Conservation (phyloP, 2,329 filamentous ascomycete species). For the Trichoderma sp. region DNA sequence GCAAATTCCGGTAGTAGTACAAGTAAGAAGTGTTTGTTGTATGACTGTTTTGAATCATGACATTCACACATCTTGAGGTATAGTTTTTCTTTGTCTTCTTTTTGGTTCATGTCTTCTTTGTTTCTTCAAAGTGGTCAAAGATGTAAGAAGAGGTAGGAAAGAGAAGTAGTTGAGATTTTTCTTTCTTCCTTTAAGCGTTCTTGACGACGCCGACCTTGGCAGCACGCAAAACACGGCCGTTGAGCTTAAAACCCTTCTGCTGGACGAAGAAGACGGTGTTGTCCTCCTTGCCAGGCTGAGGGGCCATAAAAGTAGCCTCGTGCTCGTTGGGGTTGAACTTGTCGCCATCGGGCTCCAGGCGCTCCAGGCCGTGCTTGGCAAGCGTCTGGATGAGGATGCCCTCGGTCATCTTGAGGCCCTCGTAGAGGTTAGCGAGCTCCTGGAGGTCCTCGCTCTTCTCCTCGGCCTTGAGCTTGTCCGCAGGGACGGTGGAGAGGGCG, state of each 20-base stretch:
- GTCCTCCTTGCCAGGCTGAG: slow-evolving; percentile 82
- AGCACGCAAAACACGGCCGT: slow-evolving; percentile 83
- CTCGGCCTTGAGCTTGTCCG: slow-evolving; percentile 63
- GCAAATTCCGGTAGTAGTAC: slow-evolving; percentile 34
- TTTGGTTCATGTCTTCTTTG: neutral
- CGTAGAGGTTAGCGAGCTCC: slow-evolving; percentile 77
- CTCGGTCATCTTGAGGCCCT: slow-evolving; percentile 95
- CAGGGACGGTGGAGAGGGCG: slow-evolving; percentile 75
- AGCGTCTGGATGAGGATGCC: slow-evolving; percentile 81
- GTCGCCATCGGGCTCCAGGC: slow-evolving; percentile 78
- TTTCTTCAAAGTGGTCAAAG: neutral
- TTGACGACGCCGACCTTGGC: slow-evolving; percentile 97
- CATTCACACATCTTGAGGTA: neutral
- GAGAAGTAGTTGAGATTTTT: neutral
- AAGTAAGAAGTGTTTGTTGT: slow-evolving; percentile 28
- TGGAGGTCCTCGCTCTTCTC: slow-evolving; percentile 55
- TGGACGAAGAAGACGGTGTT: slow-evolving; percentile 88
- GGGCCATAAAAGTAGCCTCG: slow-evolving; percentile 93
- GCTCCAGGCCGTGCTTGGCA: slow-evolving; percentile 89
- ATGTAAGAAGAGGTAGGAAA: neutral
- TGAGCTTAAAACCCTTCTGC: slow-evolving; percentile 93
- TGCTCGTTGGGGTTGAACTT: slow-evolving; percentile 97
- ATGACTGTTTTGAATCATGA: neutral
- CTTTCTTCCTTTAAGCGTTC: slow-evolving; percentile 54
- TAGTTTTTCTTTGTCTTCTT: slow-evolving; percentile 16